phyloP scores from a whole-genome alignment of 2,329 filamentous ascomycete species.

The Zopfia rhizophila region DNA sequence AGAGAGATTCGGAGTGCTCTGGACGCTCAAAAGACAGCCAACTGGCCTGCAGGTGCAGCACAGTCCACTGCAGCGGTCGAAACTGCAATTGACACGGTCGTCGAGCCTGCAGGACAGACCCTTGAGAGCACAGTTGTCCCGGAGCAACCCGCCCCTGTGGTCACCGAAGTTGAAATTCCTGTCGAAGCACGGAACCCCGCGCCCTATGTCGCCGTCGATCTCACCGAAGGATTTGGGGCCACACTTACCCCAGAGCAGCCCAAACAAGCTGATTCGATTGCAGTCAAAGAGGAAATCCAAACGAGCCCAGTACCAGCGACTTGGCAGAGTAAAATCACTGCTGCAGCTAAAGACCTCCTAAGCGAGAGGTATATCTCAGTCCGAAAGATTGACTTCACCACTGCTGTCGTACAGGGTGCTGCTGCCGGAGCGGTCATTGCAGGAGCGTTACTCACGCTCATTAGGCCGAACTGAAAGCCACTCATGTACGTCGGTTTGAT shows the following conservation, averaged over 20 bases:
- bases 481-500: neutral
- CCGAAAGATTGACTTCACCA: constrained; percentile 58
- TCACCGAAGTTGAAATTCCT: constrained; percentile 4
- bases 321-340: constrained; percentile 35
- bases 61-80: constrained; percentile 22
- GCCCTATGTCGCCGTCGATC: constrained; percentile 13
- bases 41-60: constrained; percentile 22
- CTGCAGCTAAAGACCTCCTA: constrained; percentile 48
- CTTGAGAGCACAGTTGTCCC: constrained; percentile 14
- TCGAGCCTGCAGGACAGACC: constrained; percentile 25
- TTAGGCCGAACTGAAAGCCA: constrained; percentile 13
- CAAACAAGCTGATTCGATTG: constrained; percentile 23
- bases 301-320: constrained; percentile 19
- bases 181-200: constrained; percentile 11
- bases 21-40: constrained; percentile 37
- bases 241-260: constrained; percentile 20
- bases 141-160: constrained; percentile 19
- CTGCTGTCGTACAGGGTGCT: constrained; percentile 56
- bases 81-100: constrained; percentile 29
- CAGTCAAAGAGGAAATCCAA: constrained; percentile 27
- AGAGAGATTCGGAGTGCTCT: constrained; percentile 68
- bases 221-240: constrained; percentile 10
- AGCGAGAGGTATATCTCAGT: constrained; percentile 58
- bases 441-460: constrained; percentile 37
- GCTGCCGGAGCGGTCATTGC: constrained; percentile 53